A percentile compares a stretch with the other conserved stretches of the same genome.
These are phyloP conservation scores for Podospora appendiculata DNA, from an alignment of 495 filamentous ascomycete genomes.

Conservation along the genomic window DNA sequence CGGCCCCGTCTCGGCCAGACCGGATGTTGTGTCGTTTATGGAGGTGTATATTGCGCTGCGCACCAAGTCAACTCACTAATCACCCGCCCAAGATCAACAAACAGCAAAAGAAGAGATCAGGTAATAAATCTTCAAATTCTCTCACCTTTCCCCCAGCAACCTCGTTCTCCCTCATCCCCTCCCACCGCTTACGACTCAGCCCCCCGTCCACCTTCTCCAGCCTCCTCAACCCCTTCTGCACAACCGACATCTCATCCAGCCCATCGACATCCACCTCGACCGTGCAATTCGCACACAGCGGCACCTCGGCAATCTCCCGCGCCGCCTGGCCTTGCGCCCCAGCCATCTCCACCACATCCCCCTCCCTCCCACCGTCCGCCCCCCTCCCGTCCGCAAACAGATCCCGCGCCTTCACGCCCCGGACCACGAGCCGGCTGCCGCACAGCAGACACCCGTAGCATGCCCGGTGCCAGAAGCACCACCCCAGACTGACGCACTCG, in stretches of 20 bases:
- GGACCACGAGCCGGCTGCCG: constrained; percentile 16
- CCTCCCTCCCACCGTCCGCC: not conserved
- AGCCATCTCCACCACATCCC: not conserved
- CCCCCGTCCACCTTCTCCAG: constrained; percentile 20
- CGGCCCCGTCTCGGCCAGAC: not conserved
- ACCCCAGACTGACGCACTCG: constrained; percentile 38
- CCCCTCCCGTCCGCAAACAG: constrained; percentile 2
- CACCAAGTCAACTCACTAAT: no score
- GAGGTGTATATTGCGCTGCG: not conserved
- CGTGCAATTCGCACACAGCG: constrained; percentile 25
- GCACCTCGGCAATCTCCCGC: constrained; percentile 25
- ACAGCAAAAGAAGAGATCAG: no score
- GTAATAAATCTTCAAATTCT: not conserved
- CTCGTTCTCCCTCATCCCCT: constrained; percentile 7
- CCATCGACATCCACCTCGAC: constrained; percentile 17
- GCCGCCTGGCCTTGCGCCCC: constrained; percentile 3
- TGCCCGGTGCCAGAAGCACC: constrained; percentile 41
- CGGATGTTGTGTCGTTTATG: not conserved
- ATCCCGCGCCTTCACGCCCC: constrained; percentile 9
- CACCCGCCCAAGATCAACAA: no score
- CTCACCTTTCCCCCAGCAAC: constrained; percentile 7
- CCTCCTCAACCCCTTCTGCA: constrained; percentile 19
- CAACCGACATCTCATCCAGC: constrained; percentile 3
- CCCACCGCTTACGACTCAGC: constrained; percentile 18
- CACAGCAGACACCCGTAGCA: constrained; percentile 43